Evolutionary conservation across 768 basidiomycete species (phyloP).

Genomic region (Hortiboletus campestris): DNA sequence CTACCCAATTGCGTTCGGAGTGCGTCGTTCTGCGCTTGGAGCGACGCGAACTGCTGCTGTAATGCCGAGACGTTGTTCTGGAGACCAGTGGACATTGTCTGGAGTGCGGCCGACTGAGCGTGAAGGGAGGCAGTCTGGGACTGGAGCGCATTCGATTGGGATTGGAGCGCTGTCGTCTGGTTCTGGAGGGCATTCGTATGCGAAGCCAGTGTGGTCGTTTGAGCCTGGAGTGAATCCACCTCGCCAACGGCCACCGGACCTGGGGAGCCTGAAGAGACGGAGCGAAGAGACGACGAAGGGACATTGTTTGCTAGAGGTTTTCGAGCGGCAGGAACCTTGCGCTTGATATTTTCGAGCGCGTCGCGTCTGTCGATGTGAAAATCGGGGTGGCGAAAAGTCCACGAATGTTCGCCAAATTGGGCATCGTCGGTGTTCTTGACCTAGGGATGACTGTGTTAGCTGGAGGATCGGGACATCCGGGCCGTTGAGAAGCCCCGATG

Average conservation of each 20-base stretch:
- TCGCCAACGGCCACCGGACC: conserved; percentile 24
- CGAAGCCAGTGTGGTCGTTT: conserved; percentile 29
- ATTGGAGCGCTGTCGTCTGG: conserved; percentile 28
- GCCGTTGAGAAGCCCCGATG: not conserved
- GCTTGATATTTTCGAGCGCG: conserved; percentile 64
- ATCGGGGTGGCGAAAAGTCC: conserved; percentile 55
- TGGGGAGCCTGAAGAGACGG: conserved; percentile 27
- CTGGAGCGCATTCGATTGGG: conserved; percentile 27
- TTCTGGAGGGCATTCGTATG: conserved; percentile 31
- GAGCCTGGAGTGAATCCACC: conserved; percentile 27
- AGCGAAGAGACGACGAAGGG: conserved; percentile 28
- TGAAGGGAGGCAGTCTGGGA: conserved; percentile 35
- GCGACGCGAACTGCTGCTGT: conserved; percentile 29
- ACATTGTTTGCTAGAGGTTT: conserved; percentile 27
- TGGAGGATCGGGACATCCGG: not conserved
- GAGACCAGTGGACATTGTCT: conserved; percentile 29
- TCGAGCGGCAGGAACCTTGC: conserved; percentile 46
- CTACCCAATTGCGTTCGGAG: conserved; percentile 31
- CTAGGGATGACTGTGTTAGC: conserved; percentile 22
- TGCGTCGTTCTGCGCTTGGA: conserved; percentile 30
- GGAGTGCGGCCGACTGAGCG: conserved; percentile 32
- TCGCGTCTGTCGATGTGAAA: conserved; percentile 52
- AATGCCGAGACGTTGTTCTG: conserved; percentile 26
- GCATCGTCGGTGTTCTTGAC: conserved; percentile 86
- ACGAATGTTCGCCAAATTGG: conserved; percentile 60